Conservation (phyloP, 2,329 filamentous ascomycete species). For the Thelonectria blattea region DNA sequence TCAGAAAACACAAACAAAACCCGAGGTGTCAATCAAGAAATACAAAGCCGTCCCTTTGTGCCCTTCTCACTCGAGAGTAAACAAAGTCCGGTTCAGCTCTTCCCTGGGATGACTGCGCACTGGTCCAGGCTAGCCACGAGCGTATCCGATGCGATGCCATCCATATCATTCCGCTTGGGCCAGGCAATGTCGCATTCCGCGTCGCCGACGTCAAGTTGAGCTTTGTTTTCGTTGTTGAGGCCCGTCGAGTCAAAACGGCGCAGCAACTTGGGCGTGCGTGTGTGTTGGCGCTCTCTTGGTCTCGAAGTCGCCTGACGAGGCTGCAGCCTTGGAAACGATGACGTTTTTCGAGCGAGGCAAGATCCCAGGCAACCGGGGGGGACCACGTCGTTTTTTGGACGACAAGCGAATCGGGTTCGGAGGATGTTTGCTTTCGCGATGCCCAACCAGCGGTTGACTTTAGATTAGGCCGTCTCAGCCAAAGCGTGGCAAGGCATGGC, state of each 20-base stretch:
- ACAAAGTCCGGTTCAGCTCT: constrained; percentile 4
- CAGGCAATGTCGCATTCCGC: background rate
- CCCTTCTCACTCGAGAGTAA: constrained; percentile 32
- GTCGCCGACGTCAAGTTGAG: background rate
- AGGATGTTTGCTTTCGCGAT: background rate
- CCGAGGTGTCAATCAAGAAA: background rate
- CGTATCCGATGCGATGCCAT: constrained; percentile 2
- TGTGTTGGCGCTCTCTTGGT: background rate
- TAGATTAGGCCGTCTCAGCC: constrained; percentile 3
- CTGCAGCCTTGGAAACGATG: background rate
- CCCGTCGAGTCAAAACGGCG: background rate
- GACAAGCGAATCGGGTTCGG: background rate
- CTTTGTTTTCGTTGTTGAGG: background rate
- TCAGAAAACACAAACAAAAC: too few species aligned
- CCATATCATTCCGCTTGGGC: constrained; percentile 7
- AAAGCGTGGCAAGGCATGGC: too few species aligned
- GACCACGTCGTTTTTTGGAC: too few species aligned
- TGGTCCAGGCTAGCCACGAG: constrained; percentile 8
- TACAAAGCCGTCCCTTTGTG: constrained; percentile 7
- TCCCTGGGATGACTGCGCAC: background rate
- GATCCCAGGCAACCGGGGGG: too few species aligned
- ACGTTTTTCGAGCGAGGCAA: too few species aligned
- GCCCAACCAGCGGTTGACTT: background rate
- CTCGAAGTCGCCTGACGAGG: background rate
- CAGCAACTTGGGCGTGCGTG: background rate